Evolutionary conservation across 495 filamentous ascomycete species (phyloP).

Genomic region (Trichocladium uniseriatum): DNA sequence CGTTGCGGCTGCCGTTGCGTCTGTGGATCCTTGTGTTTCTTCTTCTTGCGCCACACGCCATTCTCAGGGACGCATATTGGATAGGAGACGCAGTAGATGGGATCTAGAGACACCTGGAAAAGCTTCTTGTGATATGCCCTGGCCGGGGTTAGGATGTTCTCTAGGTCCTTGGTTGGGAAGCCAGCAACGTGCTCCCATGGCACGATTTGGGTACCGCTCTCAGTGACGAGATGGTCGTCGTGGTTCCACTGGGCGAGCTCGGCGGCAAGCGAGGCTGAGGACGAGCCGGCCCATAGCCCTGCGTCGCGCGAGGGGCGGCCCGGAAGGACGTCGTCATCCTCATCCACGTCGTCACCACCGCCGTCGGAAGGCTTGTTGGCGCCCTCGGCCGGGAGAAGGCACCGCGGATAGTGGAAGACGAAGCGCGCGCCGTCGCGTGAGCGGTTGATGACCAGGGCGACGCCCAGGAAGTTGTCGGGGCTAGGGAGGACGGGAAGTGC

Average conservation of each 20-base stretch:
- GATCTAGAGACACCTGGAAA: conserved; percentile 81
- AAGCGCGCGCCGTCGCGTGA: conserved; percentile 73
- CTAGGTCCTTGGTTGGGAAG: conserved; percentile 66
- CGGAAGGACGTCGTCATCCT: conserved; percentile 35
- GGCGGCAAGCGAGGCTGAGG: conserved; percentile 26
- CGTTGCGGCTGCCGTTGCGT: conserved; percentile 10
- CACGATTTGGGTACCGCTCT: conserved; percentile 44
- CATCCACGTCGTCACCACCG: conserved; percentile 29
- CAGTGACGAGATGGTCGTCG: conserved; percentile 44
- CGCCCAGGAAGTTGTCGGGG: conserved; percentile 52
- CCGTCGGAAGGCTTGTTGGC: conserved; percentile 11
- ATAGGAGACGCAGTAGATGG: conserved; percentile 74
- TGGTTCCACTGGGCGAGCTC: conserved; percentile 47
- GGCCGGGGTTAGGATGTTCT: conserved; percentile 73
- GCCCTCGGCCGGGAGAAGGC: conserved; percentile 25
- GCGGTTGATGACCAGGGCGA: conserved; percentile 74
- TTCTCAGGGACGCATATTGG: conserved; percentile 82
- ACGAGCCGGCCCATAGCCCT: conserved; percentile 24
- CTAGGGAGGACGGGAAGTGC: conserved; percentile 38
- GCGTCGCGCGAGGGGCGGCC: conserved; percentile 23
- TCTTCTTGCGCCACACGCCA: conserved; percentile 78
- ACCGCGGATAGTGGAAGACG: conserved; percentile 81
- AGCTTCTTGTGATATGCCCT: conserved; percentile 73
- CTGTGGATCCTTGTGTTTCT: conserved; percentile 41
- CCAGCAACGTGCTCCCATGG: conserved; percentile 75